Evolutionary conservation across 345 rosid genomes (phyloP).

Genomic region (Schrenkiella parvula): DNA sequence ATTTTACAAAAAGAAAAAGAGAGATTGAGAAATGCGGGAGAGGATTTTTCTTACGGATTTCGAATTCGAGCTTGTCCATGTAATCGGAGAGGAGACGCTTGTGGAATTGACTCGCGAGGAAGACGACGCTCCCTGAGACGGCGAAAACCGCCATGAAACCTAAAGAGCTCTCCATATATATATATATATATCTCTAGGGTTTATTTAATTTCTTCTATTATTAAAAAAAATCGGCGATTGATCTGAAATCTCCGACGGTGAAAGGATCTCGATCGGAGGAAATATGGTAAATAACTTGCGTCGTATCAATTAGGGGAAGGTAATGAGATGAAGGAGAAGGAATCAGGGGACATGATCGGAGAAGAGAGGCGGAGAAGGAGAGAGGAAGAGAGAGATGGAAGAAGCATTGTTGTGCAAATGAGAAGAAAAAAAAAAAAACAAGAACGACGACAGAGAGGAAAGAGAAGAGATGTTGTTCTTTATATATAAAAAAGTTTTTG

Average conservation of each 20-base stretch:
- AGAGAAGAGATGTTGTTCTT: neutral
- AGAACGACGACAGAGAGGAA: slow-evolving; percentile 11
- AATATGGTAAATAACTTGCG: neutral
- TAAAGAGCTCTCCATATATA: slow-evolving; percentile 40
- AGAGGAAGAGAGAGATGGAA: slow-evolving; percentile 18
- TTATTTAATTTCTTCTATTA: neutral
- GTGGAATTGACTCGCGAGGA: slow-evolving; percentile 62
- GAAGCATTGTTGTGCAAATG: slow-evolving; percentile 13
- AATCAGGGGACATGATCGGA: slow-evolving; percentile 29
- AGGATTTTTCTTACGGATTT: slow-evolving; percentile 33
- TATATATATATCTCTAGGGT: neutral
- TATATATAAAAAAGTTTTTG: neutral
- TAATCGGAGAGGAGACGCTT: slow-evolving; percentile 78
- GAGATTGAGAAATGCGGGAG: neutral
- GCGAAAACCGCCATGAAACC: slow-evolving; percentile 82
- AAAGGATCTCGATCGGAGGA: neutral
- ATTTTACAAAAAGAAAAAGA: neutral
- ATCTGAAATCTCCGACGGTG: neutral
- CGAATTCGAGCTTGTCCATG: slow-evolving; percentile 67
- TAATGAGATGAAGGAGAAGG: neutral
- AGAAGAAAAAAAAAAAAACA: neutral
- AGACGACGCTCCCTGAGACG: slow-evolving; percentile 77
- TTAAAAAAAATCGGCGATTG: neutral
- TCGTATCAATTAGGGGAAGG: neutral
- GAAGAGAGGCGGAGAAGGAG: slow-evolving; percentile 20